These are phyloP conservation scores for Trypanosoma boissoni DNA, from an alignment of 208 protist species.

Conservation along the genomic window DNA sequence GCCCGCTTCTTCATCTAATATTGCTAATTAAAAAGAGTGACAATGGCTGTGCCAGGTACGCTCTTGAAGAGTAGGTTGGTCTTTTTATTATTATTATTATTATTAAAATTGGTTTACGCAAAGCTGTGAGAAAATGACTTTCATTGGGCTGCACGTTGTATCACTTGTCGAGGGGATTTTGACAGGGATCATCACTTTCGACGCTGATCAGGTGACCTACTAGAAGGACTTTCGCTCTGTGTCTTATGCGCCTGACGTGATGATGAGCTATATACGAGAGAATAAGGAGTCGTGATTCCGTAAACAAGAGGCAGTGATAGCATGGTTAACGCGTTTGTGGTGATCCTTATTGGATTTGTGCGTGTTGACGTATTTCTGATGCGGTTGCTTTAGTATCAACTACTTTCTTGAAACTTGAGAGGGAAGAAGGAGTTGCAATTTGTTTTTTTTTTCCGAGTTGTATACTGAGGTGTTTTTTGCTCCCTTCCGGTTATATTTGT, in stretches of 20 bases:
- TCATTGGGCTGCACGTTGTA: constrained; percentile 52
- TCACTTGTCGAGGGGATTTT: constrained; percentile 60
- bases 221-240: constrained; percentile 62
- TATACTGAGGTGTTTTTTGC: too few relatives aligned
- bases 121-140: constrained; percentile 65
- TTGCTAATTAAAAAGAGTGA: constrained; percentile 1
- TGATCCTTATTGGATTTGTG: too few relatives aligned
- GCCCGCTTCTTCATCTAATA: constrained; percentile 35
- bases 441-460: constrained; percentile 14
- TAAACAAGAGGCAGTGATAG: constrained; percentile 60
- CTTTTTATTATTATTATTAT: too few relatives aligned
- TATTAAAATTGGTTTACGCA: constrained; percentile 85
- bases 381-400: too few relatives aligned
- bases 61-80: too few relatives aligned
- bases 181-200: constrained; percentile 59
- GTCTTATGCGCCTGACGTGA: constrained; percentile 47
- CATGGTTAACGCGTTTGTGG: constrained; percentile 31
- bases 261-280: constrained; percentile 42
- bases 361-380: too few relatives aligned
- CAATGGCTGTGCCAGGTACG: too few relatives aligned
- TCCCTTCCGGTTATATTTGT: too few relatives aligned
- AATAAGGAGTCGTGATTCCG: constrained; percentile 48
- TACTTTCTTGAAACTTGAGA: not conserved
- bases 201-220: constrained; percentile 85
- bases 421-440: constrained; percentile 11